Evolutionary conservation across 2,329 filamentous ascomycete genomes (phyloP).

Genomic region (Ascochyta clinopodiicola): DNA sequence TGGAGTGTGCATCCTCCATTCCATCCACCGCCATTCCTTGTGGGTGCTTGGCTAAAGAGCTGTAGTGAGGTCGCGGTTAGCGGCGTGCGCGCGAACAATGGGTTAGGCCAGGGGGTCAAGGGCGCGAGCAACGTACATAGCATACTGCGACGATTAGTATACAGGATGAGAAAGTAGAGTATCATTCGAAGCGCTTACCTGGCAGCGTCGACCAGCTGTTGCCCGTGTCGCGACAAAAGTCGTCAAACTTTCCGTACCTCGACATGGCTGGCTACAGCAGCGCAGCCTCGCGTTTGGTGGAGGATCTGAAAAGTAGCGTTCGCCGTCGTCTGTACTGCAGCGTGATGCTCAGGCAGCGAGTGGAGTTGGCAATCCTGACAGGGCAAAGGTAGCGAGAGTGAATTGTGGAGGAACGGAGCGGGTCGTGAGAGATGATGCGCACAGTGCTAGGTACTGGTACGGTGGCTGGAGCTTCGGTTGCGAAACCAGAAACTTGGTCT

Average conservation of each 20-base stretch:
- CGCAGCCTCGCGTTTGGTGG: slow-evolving; percentile 30
- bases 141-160: slow-evolving; percentile 50
- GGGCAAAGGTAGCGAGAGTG: slow-evolving; percentile 23
- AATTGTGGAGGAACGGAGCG: slow-evolving; percentile 24
- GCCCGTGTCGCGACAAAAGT: slow-evolving; percentile 60
- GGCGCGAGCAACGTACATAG: slow-evolving; percentile 51
- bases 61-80: slow-evolving; percentile 49
- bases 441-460: slow-evolving; percentile 7
- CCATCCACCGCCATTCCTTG: slow-evolving; percentile 66
- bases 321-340: slow-evolving; percentile 6
- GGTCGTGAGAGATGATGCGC: slow-evolving; percentile 28
- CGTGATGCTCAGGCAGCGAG: slow-evolving; percentile 19
- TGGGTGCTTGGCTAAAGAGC: slow-evolving; percentile 68
- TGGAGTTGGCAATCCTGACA: slow-evolving; percentile 15
- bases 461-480: slow-evolving; percentile 15
- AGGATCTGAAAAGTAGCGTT: background rate
- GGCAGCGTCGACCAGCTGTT: slow-evolving; percentile 49
- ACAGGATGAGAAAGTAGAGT: slow-evolving; percentile 19
- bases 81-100: slow-evolving; percentile 22
- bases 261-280: slow-evolving; percentile 40
- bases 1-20: slow-evolving; percentile 72
- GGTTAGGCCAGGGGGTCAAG: slow-evolving; percentile 13
- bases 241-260: slow-evolving; percentile 48
- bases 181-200: slow-evolving; percentile 35
- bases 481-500: slow-evolving; percentile 11